A percentile compares a stretch with the other conserved stretches of the same genome.
These are phyloP conservation scores for Oemleria cerasiformis DNA, from an alignment of 306 rosid species.

Conservation along the genomic window DNA sequence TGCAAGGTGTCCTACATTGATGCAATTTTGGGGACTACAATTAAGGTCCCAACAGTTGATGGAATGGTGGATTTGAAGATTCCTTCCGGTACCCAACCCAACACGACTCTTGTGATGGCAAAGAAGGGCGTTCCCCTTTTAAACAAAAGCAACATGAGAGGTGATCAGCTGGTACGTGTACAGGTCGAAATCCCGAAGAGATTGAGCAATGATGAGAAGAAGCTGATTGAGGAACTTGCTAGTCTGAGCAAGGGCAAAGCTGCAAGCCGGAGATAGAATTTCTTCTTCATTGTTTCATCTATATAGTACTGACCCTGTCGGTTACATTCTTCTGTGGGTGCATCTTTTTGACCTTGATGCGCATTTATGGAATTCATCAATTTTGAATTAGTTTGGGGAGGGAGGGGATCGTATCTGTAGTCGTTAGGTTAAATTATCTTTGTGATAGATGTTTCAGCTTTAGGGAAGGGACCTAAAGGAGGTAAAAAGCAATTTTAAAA, in stretches of 20 bases:
- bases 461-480: conserved; percentile 9
- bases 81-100: conserved; percentile 84
- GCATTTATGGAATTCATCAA: conserved; percentile 14
- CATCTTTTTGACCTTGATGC: conserved; percentile 34
- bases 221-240: conserved; percentile 85
- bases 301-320: not conserved
- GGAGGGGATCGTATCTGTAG: conserved; percentile 17
- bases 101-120: conserved; percentile 92
- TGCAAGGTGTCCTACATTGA: conserved; percentile 87
- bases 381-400: conserved; percentile 13
- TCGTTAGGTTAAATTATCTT: conserved; percentile 14
- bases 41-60: conserved; percentile 91
- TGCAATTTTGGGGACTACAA: conserved; percentile 83
- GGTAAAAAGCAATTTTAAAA: conserved; percentile 5
- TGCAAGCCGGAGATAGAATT: conserved; percentile 45
- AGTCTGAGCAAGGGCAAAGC: conserved; percentile 89
- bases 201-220: conserved; percentile 71
- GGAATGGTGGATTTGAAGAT: conserved; percentile 76
- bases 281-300: conserved; percentile 8
- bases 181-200: conserved; percentile 96
- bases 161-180: conserved; percentile 94
- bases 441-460: conserved; percentile 17
- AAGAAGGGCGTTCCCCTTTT: conserved; percentile 92
- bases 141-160: conserved; percentile 84
- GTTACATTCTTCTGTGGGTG: conserved; percentile 8